Percentiles rank a stretch among this genome's conserved stretches.
phyloP scores from a whole-genome alignment of 805 yeast genomes.

The Metschnikowia orientalis region DNA sequence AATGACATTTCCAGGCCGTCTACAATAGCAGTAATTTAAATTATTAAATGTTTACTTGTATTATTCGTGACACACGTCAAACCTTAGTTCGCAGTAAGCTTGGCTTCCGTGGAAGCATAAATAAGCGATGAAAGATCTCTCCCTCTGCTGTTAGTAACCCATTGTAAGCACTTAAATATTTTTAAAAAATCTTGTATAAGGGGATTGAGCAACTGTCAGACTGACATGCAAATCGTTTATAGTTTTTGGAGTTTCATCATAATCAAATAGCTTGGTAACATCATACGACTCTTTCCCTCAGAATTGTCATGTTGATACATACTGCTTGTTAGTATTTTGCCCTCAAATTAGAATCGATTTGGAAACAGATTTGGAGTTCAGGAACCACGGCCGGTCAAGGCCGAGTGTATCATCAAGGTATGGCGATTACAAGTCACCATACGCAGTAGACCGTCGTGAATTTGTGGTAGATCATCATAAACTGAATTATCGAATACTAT shows the following conservation, averaged over 20 bases:
- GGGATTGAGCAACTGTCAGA: too few relatives aligned
- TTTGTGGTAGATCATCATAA: slow-evolving; percentile 46
- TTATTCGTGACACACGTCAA: too few relatives aligned
- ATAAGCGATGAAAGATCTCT: too few relatives aligned
- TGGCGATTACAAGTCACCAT: slow-evolving; percentile 41
- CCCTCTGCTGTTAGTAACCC: too few relatives aligned
- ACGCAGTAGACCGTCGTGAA: slow-evolving; percentile 53
- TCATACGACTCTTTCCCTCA: slow-evolving; percentile 6
- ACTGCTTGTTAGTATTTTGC: slow-evolving; percentile 6
- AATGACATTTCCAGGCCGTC: too few relatives aligned
- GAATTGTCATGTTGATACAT: neutral
- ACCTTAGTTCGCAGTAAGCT: too few relatives aligned
- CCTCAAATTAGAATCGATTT: neutral
- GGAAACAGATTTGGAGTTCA: slow-evolving; percentile 19
- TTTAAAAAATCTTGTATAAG: too few relatives aligned
- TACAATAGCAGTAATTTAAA: too few relatives aligned
- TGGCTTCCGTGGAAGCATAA: too few relatives aligned
- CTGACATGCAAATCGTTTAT: slow-evolving; percentile 41
- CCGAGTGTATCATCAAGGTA: slow-evolving; percentile 42
- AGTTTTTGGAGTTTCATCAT: slow-evolving; percentile 25
- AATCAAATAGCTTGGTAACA: slow-evolving; percentile 14
- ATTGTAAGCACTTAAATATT: too few relatives aligned
- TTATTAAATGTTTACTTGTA: too few relatives aligned
- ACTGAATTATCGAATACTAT: slow-evolving; percentile 17
- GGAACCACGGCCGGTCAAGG: slow-evolving; percentile 54